phyloP scores from a whole-genome alignment of 805 yeast genomes.

The Tetrapisispora pingtungensis region DNA sequence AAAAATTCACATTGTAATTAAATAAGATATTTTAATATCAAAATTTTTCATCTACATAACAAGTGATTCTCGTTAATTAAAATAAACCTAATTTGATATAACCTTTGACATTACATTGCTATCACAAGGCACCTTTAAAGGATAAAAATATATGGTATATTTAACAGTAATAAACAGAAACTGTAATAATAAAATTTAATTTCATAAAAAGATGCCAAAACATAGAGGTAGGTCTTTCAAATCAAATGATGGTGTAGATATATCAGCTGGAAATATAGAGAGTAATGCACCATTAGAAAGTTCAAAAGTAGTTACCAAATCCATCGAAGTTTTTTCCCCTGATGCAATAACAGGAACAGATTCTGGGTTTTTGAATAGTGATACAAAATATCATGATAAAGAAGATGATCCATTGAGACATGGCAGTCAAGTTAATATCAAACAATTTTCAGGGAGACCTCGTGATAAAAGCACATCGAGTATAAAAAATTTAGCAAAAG shows the following conservation, averaged over 20 bases:
- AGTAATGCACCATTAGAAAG: no score
- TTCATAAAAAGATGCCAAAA: neutral
- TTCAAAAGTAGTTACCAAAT: neutral
- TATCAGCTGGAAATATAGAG: neutral
- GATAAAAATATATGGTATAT: no score
- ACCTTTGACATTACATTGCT: no score
- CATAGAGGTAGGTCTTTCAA: neutral
- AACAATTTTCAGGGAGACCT: constrained; percentile 26
- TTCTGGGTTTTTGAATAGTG: neutral
- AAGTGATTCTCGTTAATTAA: no score
- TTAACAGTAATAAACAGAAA: no score
- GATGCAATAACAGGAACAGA: neutral
- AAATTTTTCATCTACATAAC: no score
- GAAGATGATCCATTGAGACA: neutral
- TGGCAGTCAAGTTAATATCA: constrained; percentile 5
- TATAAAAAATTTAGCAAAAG: constrained; percentile 24
- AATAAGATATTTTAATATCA: no score
- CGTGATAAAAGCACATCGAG: constrained; percentile 27
- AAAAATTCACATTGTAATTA: no score
- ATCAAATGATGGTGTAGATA: neutral
- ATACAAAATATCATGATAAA: neutral
- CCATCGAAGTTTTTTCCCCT: neutral
- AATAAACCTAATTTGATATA: no score
- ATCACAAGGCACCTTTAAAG: no score
- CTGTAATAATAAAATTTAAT: no score